Conservation (phyloP, 352 stramenopile genomes). For the Phytophthora colocasiae region DNA sequence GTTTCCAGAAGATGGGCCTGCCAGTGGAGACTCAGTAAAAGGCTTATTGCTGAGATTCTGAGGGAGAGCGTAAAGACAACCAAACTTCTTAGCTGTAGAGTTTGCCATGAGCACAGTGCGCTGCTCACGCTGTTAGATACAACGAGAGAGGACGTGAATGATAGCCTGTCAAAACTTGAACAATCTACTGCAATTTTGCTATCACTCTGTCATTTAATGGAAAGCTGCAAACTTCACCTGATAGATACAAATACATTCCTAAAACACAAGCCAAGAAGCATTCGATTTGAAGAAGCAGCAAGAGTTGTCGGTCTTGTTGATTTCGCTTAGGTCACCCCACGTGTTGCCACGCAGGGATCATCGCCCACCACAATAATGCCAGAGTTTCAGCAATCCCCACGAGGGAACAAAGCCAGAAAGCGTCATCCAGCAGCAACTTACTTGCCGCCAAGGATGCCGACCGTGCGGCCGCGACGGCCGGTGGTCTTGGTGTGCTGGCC, state of each 20-base stretch:
- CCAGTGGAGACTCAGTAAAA: conserved; percentile 59
- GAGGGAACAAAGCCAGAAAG: conserved; percentile 45
- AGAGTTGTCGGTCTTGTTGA: conserved; percentile 48
- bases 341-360: conserved; percentile 29
- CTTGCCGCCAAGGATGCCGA: conserved; percentile 88
- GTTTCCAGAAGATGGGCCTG: conserved; percentile 76
- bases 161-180: conserved; percentile 10
- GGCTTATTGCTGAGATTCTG: not conserved
- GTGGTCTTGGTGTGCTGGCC: conserved; percentile 99
- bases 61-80: conserved; percentile 4
- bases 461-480: conserved; percentile 91
- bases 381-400: conserved; percentile 69
- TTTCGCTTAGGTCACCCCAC: conserved; percentile 39
- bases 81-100: conserved; percentile 12
- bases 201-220: not conserved
- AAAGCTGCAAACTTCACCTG: conserved; percentile 1
- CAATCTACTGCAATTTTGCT: conserved; percentile 27
- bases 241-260: conserved; percentile 10
- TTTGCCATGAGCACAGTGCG: conserved; percentile 13
- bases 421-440: conserved; percentile 55
- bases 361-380: conserved; percentile 60
- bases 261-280: conserved; percentile 21
- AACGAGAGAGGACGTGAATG: not conserved
- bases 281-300: conserved; percentile 43
- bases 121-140: conserved; percentile 13